Conservation (phyloP, 1,284 basidiomycete genomes). For the Somion occarium region DNA sequence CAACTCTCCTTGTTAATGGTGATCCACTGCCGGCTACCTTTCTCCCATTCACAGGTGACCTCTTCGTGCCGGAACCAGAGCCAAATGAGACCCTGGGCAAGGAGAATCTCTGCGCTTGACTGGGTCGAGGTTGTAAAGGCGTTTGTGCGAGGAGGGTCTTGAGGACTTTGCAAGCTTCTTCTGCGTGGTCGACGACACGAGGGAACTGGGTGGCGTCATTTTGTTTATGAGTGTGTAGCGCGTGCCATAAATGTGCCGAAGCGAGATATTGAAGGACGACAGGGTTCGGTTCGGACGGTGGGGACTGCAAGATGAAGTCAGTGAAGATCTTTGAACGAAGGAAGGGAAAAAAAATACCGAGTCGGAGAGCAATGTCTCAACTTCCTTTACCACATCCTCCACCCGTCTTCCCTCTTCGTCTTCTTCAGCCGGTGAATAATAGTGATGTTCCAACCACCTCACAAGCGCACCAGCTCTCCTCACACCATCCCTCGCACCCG, state of each 20-base stretch:
- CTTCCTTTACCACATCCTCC: constrained; percentile 37
- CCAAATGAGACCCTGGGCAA: not conserved
- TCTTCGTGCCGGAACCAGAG: not conserved
- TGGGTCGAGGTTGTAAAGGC: not conserved
- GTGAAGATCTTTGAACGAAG: not conserved
- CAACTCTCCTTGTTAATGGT: not conserved
- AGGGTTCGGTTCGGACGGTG: no score
- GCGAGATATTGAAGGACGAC: constrained; percentile 43
- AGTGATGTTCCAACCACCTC: constrained; percentile 46
- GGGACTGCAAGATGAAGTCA: constrained; percentile 24
- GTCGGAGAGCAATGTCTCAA: constrained; percentile 33
- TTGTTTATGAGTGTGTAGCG: constrained; percentile 56
- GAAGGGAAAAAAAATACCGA: constrained; percentile 11
- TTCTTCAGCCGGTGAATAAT: constrained; percentile 30
- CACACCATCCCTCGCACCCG: constrained; percentile 41
- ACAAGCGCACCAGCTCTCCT: constrained; percentile 49
- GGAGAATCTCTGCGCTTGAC: not conserved
- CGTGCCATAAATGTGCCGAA: constrained; percentile 53
- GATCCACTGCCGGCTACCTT: not conserved
- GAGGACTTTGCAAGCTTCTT: constrained; percentile 47
- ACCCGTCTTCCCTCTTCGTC: constrained; percentile 14
- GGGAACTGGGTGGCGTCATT: constrained; percentile 36
- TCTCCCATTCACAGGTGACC: not conserved
- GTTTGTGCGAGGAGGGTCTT: constrained; percentile 27
- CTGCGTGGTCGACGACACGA: constrained; percentile 40